Conservation (phyloP, 805 yeast species). For the Wickerhamomyces subpelliculosus region DNA sequence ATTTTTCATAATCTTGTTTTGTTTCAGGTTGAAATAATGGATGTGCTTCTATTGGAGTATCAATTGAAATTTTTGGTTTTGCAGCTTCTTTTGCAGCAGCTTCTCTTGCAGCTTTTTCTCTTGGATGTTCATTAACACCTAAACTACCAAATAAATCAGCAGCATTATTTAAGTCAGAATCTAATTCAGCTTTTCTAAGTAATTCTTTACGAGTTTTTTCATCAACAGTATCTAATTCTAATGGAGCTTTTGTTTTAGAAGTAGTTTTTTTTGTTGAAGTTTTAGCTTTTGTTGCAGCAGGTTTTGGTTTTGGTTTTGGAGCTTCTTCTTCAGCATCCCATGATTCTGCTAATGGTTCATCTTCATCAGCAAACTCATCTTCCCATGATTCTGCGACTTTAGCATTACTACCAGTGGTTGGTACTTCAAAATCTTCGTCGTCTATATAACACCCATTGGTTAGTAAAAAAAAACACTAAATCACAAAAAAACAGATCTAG, state of each 20-base stretch:
- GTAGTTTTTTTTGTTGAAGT: constrained; percentile 28
- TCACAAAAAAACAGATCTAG: background rate
- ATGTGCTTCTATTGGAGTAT: constrained; percentile 62
- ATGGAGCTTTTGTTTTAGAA: constrained; percentile 30
- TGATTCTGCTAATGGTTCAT: constrained; percentile 73
- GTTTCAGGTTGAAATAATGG: constrained; percentile 82
- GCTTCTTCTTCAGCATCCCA: constrained; percentile 79
- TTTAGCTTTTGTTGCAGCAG: constrained; percentile 22
- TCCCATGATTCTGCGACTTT: constrained; percentile 72
- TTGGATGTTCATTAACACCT: constrained; percentile 44
- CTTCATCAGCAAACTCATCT: constrained; percentile 62
- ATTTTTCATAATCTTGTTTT: constrained; percentile 71
- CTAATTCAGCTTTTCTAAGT: constrained; percentile 72
- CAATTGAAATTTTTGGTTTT: constrained; percentile 33
- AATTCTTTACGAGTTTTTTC: constrained; percentile 68
- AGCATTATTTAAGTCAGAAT: constrained; percentile 86
- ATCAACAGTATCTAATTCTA: constrained; percentile 65
- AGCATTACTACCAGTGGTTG: constrained; percentile 41
- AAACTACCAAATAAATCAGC: constrained; percentile 82
- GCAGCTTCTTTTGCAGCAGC: constrained; percentile 27
- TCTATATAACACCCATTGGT: constrained; percentile 30
- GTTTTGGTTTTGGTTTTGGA: constrained; percentile 15
- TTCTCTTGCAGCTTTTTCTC: constrained; percentile 30
- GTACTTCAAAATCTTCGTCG: constrained; percentile 85
- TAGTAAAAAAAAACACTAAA: background rate